A percentile compares a stretch with the other conserved stretches of the same genome.
These are phyloP conservation scores for Apiotrichum gamsii DNA, from an alignment of 1,284 basidiomycete genomes.

Conservation along the genomic window DNA sequence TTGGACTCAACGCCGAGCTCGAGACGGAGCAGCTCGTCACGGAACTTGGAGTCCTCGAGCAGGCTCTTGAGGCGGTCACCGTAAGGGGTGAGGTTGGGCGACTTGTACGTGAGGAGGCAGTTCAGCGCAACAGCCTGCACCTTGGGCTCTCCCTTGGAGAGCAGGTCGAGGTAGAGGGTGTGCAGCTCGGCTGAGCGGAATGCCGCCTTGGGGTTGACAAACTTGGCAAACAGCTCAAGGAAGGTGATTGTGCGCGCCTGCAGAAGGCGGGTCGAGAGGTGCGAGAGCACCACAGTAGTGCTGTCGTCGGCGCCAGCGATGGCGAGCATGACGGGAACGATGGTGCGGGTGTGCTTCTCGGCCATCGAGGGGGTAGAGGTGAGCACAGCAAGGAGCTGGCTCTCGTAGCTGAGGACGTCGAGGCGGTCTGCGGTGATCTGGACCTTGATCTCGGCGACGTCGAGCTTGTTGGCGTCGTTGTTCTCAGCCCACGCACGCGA, in stretches of 20 bases:
- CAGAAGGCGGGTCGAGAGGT: constrained; percentile 42
- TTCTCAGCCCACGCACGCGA: constrained; percentile 22
- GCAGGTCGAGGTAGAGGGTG: constrained; percentile 62
- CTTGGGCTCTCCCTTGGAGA: constrained; percentile 76
- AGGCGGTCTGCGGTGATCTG: constrained; percentile 62
- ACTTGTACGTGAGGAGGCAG: constrained; percentile 80
- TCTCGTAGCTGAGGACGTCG: constrained; percentile 68
- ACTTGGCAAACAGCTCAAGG: constrained; percentile 81
- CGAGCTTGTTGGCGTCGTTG: constrained; percentile 21
- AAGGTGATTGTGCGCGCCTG: constrained; percentile 58
- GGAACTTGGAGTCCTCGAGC: constrained; percentile 79
- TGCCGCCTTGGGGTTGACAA: constrained; percentile 83
- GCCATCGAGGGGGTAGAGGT: constrained; percentile 62
- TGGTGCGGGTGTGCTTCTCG: constrained; percentile 74
- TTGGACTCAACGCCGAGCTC: constrained; percentile 54
- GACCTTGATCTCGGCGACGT: constrained; percentile 50
- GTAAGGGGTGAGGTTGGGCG: constrained; percentile 60
- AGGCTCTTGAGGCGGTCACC: constrained; percentile 64
- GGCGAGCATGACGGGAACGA: constrained; percentile 70
- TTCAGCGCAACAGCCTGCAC: constrained; percentile 72
- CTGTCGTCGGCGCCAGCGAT: constrained; percentile 19
- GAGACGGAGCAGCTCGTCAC: constrained; percentile 76
- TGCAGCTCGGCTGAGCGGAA: constrained; percentile 64
- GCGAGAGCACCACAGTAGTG: constrained; percentile 11
- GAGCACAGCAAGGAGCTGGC: constrained; percentile 66